A percentile compares a stretch with the other conserved stretches of the same genome.
Conservation (phyloP, 192 early-diverging fungal species). For the Entomortierella lignicola region DNA sequence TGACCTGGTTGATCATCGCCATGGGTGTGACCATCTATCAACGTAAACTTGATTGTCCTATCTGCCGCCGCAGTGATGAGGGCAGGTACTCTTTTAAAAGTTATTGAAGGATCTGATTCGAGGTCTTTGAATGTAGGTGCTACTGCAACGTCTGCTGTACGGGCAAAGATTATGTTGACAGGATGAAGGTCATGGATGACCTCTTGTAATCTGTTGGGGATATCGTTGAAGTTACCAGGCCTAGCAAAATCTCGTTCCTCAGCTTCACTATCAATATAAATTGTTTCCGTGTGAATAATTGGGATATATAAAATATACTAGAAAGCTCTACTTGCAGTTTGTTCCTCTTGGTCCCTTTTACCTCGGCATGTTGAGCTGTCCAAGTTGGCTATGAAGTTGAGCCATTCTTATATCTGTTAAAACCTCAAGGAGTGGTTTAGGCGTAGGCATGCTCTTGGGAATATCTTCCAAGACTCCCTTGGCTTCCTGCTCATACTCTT, state of each 20-base stretch:
- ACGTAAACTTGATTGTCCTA: constrained; percentile 68
- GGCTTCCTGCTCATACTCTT: constrained; percentile 60
- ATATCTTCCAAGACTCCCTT: constrained; percentile 39
- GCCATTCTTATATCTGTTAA: constrained; percentile 39
- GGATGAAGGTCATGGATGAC: constrained; percentile 61
- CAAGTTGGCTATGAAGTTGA: constrained; percentile 53
- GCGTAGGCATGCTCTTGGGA: constrained; percentile 33
- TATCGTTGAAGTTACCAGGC: constrained; percentile 39
- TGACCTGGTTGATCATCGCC: constrained; percentile 49
- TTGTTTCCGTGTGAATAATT: too few relatives aligned
- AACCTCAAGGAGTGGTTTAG: constrained; percentile 58
- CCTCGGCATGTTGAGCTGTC: constrained; percentile 54
- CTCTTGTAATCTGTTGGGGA: constrained; percentile 47
- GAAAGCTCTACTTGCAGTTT: too few relatives aligned
- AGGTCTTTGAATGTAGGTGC: constrained; percentile 34
- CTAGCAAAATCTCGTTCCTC: constrained; percentile 56
- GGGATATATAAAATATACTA: too few relatives aligned
- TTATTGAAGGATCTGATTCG: constrained; percentile 24
- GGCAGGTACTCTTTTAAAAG: constrained; percentile 33
- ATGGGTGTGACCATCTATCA: constrained; percentile 28
- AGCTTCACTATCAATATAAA: background rate
- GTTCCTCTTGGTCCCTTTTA: background rate
- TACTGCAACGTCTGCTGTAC: constrained; percentile 40
- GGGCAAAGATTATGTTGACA: constrained; percentile 68
- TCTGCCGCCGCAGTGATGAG: constrained; percentile 69